phyloP scores from a whole-genome alignment of 345 rosid genomes.

The Heritiera fomes region DNA sequence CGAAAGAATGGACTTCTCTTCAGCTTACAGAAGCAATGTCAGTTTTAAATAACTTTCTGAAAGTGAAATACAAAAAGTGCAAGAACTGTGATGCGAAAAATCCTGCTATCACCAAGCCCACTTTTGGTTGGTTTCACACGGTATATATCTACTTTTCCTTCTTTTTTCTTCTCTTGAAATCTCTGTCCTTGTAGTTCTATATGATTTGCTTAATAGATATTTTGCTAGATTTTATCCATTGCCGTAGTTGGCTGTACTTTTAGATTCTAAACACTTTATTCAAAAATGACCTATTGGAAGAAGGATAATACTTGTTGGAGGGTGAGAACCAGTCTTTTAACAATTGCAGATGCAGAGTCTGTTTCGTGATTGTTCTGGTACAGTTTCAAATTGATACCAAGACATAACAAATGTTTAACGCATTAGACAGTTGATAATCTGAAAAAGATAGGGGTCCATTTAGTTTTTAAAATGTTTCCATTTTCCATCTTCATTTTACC shows the following conservation, averaged over 20 bases:
- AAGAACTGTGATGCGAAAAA: conserved; percentile 38
- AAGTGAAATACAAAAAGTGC: conserved; percentile 44
- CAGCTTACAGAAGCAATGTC: conserved; percentile 61
- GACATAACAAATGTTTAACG: not conserved
- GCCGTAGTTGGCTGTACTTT: not conserved
- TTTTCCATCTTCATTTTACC: not conserved
- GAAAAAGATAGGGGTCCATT: not conserved
- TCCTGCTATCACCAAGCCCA: conserved; percentile 62
- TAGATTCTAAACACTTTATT: not conserved
- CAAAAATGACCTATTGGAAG: not conserved
- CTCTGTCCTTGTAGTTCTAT: conserved; percentile 64
- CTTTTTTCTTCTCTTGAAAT: not conserved
- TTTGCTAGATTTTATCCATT: not conserved
- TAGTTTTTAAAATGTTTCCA: not conserved
- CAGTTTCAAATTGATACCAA: not conserved
- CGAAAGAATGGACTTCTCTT: conserved; percentile 75
- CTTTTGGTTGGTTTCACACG: conserved; percentile 73
- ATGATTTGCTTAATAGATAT: conserved; percentile 5
- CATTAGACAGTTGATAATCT: not conserved
- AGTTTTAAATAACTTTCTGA: conserved; percentile 52
- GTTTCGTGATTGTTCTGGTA: not conserved
- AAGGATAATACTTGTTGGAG: not conserved
- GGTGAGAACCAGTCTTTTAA: not conserved
- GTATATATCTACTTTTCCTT: conserved; percentile 36
- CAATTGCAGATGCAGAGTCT: not conserved